phyloP scores from a whole-genome alignment of 768 basidiomycete genomes.

The Amanita fuliginea region DNA sequence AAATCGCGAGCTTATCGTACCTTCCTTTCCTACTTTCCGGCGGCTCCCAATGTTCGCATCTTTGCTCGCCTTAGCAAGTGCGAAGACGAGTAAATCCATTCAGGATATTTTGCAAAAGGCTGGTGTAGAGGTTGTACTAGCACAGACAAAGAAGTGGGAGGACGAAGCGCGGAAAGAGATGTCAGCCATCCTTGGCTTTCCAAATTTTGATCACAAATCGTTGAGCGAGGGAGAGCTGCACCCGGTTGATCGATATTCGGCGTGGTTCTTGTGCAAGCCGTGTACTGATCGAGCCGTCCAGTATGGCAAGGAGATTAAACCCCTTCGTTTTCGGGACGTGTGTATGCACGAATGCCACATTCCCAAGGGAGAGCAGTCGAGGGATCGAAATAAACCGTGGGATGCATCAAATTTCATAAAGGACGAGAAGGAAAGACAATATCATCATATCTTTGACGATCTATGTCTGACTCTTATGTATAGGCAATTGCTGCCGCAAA shows the following conservation, averaged over 20 bases:
- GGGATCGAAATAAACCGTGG: background rate
- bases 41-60: background rate
- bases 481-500: background rate
- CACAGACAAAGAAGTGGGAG: slow-evolving; percentile 1
- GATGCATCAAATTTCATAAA: slow-evolving; percentile 2
- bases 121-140: background rate
- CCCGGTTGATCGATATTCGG: background rate
- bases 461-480: background rate
- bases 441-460: background rate
- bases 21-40: slow-evolving; percentile 2
- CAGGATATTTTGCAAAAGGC: background rate
- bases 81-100: slow-evolving; percentile 1
- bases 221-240: background rate
- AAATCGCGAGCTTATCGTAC: background rate
- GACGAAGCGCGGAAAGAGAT: background rate
- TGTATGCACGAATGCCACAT: background rate
- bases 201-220: background rate
- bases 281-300: background rate
- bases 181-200: background rate
- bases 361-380: background rate
- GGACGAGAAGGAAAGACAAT: slow-evolving; percentile 3
- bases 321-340: background rate
- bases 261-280: slow-evolving; percentile 1
- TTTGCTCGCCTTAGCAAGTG: background rate
- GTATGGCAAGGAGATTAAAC: background rate